Evolutionary conservation across 345 rosid genomes (phyloP), one percentile per base, ranked within the genome.

Genomic region (Syzygium aromaticum): DNA sequence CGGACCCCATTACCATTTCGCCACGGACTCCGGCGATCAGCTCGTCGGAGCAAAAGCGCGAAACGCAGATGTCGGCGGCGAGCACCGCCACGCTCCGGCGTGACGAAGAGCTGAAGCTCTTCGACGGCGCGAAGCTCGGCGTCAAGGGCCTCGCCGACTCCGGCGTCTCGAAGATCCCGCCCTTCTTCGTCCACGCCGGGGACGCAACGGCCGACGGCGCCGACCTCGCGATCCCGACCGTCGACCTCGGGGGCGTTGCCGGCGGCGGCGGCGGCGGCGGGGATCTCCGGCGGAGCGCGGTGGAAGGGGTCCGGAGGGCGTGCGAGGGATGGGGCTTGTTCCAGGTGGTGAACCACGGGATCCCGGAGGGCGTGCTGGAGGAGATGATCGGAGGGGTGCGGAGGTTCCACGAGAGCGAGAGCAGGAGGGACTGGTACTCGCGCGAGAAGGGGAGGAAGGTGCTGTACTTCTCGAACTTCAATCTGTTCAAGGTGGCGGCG

Each of bases 401-500:
- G 52, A 63, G 83, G 40, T 59, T 86, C 54, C 83, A 86, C 56
- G 78, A 86, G 54, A 84, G 77, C 28, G 91, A 84, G 61, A 54
- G 19, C 7, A 89, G 86, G 86, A 87, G 86, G 38, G 54, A 89
- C 33, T 86, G 86, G 27, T 89, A 89, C 25, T 87, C 86, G 7
- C 87, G 91, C 0, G 91, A 87, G 57, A 56, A 53, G 56, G 56
- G 46, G 13, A 86, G 84, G 87, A 89, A 85, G 86, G 91, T 89
- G 22, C 84, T 85, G 17, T 87, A 85, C 49, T 85, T 80, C 52
- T 59, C 84, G 28, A 89, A 84, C 52, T 83, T 87, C 73, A 87
- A 89, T 87, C 54, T 89, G 28, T 89, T 85, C 23, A 61, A 86
- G 38, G 84, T 87, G 22, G 25, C 17, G 49, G 86, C 84, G n/a